Conservation (phyloP, 805 yeast species). For the Diddensiella santjacobensis region DNA sequence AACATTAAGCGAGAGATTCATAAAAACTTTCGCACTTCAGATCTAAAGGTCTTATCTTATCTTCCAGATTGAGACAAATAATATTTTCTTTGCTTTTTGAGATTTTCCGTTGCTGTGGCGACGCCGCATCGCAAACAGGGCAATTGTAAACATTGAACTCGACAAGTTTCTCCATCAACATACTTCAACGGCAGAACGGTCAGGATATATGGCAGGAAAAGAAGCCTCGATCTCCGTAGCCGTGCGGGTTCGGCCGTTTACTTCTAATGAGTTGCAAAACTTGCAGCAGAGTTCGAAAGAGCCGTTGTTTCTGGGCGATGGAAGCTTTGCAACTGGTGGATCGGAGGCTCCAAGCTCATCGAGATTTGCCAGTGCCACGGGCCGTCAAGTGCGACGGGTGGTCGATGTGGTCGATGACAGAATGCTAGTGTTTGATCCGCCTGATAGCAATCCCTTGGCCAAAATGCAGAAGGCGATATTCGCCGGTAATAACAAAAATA, state of each 20-base stretch:
- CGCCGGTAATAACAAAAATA: slow-evolving; percentile 37
- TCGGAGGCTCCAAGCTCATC: slow-evolving; percentile 16
- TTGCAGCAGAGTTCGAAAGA: slow-evolving; percentile 41
- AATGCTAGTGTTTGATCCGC: slow-evolving; percentile 85
- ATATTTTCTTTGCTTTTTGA: too few relatives aligned
- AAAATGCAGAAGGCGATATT: slow-evolving; percentile 43
- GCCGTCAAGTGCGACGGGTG: slow-evolving; percentile 58
- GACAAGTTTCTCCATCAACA: too few relatives aligned
- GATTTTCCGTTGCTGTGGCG: too few relatives aligned
- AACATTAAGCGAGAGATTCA: too few relatives aligned
- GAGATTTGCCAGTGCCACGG: slow-evolving; percentile 20
- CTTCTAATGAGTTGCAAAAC: slow-evolving; percentile 49
- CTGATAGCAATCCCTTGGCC: slow-evolving; percentile 59
- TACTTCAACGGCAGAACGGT: too few relatives aligned
- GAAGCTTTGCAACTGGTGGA: slow-evolving; percentile 40
- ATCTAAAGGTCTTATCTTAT: too few relatives aligned
- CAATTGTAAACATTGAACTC: too few relatives aligned
- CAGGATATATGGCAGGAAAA: slow-evolving; percentile 15
- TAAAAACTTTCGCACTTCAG: too few relatives aligned
- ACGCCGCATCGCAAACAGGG: too few relatives aligned
- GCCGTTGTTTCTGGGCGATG: slow-evolving; percentile 50
- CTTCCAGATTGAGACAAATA: too few relatives aligned
- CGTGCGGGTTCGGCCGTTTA: slow-evolving; percentile 82
- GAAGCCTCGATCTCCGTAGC: slow-evolving; percentile 27
- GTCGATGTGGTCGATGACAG: slow-evolving; percentile 78